phyloP scores from a whole-genome alignment of 2,329 filamentous ascomycete species.

The Fusarium poae region DNA sequence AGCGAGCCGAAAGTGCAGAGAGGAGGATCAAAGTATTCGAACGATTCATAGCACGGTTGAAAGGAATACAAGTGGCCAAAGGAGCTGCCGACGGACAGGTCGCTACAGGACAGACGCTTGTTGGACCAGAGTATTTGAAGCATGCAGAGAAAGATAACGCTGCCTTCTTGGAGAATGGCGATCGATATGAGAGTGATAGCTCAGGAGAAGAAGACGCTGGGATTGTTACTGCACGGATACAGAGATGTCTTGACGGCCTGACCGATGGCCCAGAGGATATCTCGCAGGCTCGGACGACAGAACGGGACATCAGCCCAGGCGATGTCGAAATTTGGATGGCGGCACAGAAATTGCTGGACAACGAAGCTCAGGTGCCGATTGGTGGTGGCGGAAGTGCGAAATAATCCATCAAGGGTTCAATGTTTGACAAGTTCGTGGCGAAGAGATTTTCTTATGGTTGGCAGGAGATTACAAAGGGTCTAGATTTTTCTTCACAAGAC shows the following conservation, averaged over 20 bases:
- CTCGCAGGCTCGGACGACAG: background rate
- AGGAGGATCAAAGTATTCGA: conserved; percentile 63
- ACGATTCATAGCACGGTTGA: conserved; percentile 55
- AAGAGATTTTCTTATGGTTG: conserved; percentile 7
- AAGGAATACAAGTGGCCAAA: conserved; percentile 49
- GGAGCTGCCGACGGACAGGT: background rate
- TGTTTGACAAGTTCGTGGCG: background rate
- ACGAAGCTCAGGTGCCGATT: conserved; percentile 31
- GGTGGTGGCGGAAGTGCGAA: background rate
- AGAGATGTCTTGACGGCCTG: conserved; percentile 44
- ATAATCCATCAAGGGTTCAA: background rate
- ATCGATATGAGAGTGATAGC: conserved; percentile 36
- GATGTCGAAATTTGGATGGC: conserved; percentile 52
- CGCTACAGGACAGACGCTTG: background rate
- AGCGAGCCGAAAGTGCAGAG: conserved; percentile 69
- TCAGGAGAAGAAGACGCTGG: conserved; percentile 47
- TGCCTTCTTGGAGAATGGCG: background rate
- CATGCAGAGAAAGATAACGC: background rate
- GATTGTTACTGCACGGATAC: conserved; percentile 47
- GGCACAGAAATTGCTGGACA: conserved; percentile 50
- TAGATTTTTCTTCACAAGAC: conserved; percentile 1
- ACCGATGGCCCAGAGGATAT: conserved; percentile 30
- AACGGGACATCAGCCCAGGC: conserved; percentile 35
- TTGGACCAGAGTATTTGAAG: background rate
- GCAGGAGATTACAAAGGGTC: conserved; percentile 7